A percentile compares a stretch with the other conserved stretches of the same genome.
phyloP scores from a whole-genome alignment of 441 rosid genomes.

The Euphorbia corollata region DNA sequence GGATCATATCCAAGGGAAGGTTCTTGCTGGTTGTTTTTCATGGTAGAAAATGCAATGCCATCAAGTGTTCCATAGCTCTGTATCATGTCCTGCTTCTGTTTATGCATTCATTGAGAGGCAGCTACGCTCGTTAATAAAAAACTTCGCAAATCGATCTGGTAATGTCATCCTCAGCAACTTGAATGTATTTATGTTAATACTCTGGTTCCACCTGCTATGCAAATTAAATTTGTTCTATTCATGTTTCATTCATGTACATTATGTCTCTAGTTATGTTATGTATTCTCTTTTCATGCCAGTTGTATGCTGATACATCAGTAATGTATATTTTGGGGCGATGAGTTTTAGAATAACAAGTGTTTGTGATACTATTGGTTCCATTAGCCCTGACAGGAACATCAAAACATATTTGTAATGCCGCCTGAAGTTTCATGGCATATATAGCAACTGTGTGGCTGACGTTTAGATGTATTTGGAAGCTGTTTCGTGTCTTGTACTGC shows the following conservation, averaged over 20 bases:
- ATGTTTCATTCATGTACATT: neutral
- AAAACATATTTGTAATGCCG: neutral
- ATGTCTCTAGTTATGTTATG: neutral
- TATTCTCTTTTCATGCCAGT: neutral
- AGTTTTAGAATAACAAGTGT: neutral
- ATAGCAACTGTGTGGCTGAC: neutral
- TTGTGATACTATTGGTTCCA: neutral
- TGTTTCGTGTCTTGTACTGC: neutral
- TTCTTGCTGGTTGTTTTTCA: conserved; percentile 21
- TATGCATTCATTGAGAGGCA: conserved; percentile 19
- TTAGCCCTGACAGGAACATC: neutral
- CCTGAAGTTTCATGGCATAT: neutral
- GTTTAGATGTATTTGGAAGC: neutral
- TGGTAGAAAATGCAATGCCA: conserved; percentile 27
- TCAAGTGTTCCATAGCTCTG: conserved; percentile 24
- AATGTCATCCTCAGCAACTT: conserved; percentile 5
- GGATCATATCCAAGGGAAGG: conserved; percentile 26
- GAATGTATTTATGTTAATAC: neutral
- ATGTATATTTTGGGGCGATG: neutral
- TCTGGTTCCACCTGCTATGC: conserved; percentile 1
- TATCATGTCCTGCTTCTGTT: conserved; percentile 23
- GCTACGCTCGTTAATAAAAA: conserved; percentile 14
- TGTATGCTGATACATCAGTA: neutral
- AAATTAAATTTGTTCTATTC: neutral
- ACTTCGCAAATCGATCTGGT: conserved; percentile 13